phyloP scores from a whole-genome alignment of 139 green algal genomes.

The Coccomyxa sp. region DNA sequence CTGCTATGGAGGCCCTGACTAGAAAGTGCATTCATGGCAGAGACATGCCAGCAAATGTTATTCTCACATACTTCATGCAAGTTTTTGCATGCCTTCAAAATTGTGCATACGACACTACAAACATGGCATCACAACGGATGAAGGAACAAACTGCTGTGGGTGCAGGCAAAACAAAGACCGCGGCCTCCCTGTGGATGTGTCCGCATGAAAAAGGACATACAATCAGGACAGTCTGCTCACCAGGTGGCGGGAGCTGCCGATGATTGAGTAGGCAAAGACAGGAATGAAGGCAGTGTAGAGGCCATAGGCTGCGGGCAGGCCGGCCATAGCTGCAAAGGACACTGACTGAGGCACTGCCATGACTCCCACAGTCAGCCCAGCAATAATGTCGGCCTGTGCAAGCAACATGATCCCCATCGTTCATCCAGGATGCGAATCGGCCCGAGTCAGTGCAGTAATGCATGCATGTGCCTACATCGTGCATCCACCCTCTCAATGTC shows the following conservation, averaged over 20 bases:
- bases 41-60: no score
- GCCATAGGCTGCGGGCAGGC: conserved; percentile 59
- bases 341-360: conserved; percentile 58
- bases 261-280: conserved; percentile 56
- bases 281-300: conserved; percentile 72
- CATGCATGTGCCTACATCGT: not conserved
- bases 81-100: no score
- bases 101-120: no score
- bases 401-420: not conserved
- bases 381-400: conserved; percentile 42
- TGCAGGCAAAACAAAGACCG: no score
- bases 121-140: no score
- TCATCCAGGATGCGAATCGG: not conserved
- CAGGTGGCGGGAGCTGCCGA: conserved; percentile 43
- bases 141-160: no score
- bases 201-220: no score
- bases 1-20: no score
- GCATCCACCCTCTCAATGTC: not conserved
- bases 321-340: conserved; percentile 51
- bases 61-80: no score
- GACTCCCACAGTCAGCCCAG: conserved; percentile 50
- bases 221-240: not conserved
- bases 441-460: not conserved
- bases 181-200: no score
- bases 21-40: no score